These are phyloP conservation scores for Lablab purpureus DNA, from an alignment of 306 rosid species.

Conservation along the genomic window DNA sequence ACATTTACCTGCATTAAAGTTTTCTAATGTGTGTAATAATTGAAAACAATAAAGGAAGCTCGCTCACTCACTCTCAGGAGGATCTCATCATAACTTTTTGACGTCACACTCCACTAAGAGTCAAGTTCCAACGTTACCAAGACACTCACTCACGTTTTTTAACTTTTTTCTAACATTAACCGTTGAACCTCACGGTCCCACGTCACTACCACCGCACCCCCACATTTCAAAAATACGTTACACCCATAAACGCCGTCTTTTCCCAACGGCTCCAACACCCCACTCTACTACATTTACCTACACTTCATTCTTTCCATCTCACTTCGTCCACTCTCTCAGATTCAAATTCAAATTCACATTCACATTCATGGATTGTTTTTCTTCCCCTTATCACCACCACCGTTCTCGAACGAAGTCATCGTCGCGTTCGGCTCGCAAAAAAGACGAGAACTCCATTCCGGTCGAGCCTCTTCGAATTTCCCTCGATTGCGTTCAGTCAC, in stretches of 20 bases:
- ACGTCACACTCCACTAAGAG: background rate
- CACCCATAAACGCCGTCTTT: background rate
- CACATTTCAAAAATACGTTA: conserved; percentile 37
- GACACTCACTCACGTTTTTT: background rate
- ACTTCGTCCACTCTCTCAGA: background rate
- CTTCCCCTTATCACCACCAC: conserved; percentile 51
- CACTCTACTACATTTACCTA: background rate
- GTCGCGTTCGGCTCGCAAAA: conserved; percentile 51
- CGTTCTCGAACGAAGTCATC: conserved; percentile 54
- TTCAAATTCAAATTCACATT: conserved; percentile 3
- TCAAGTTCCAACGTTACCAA: background rate
- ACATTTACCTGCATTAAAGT: background rate
- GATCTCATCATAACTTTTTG: background rate
- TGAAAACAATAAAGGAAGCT: background rate
- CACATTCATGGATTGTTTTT: conserved; percentile 60
- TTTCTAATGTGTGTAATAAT: background rate
- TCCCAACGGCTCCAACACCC: conserved; percentile 54
- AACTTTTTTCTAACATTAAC: conserved; percentile 17
- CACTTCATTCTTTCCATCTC: background rate
- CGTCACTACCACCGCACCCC: background rate
- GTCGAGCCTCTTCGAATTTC: conserved; percentile 55
- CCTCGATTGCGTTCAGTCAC: conserved; percentile 39
- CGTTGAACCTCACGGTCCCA: conserved; percentile 54
- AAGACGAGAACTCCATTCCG: conserved; percentile 30
- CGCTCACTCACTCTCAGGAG: background rate